These are phyloP conservation scores for Zygotorulaspora chibaensis DNA, from an alignment of 805 yeast species.

Conservation along the genomic window DNA sequence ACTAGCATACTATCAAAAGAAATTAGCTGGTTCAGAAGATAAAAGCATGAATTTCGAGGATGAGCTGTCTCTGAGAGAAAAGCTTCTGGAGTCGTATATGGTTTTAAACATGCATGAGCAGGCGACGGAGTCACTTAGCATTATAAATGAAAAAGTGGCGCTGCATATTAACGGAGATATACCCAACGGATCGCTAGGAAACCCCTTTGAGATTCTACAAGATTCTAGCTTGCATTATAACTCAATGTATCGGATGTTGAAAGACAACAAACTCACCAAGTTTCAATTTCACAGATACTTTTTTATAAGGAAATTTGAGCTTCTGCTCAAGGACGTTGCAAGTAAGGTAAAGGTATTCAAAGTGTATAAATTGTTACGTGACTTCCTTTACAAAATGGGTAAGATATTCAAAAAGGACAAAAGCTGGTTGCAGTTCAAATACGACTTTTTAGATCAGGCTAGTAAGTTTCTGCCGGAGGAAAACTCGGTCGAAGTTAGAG, in stretches of 20 bases:
- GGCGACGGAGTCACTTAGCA: conserved; percentile 20
- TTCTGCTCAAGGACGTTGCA: conserved; percentile 14
- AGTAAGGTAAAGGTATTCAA: conserved; percentile 10
- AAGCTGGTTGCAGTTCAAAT: conserved; percentile 23
- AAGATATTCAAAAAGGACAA: conserved; percentile 11
- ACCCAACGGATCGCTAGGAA: conserved; percentile 22
- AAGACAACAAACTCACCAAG: conserved; percentile 17
- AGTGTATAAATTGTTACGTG: conserved; percentile 14
- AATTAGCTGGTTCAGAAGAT: conserved; percentile 4
- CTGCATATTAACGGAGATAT: conserved; percentile 5
- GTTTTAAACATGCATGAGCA: conserved; percentile 28
- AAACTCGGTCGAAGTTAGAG: conserved; percentile 32
- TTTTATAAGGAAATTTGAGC: conserved; percentile 21
- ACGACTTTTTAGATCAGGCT: conserved; percentile 16
- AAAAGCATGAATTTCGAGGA: conserved; percentile 10
- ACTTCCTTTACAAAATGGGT: conserved; percentile 17
- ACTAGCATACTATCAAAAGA: conserved; percentile 12
- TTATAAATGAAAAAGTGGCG: conserved; percentile 12
- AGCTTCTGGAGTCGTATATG: conserved; percentile 25
- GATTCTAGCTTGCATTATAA: conserved; percentile 1
- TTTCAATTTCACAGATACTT: conserved; percentile 23
- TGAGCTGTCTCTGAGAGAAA: conserved; percentile 21
- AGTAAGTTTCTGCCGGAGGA: conserved; percentile 10
- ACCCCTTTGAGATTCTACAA: conserved; percentile 17
- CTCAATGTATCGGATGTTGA: conserved; percentile 15